Percentiles rank a stretch among this genome's conserved stretches.
These are phyloP conservation scores for Triticum dicoccoides DNA, from an alignment of 176 grass and related monocot genomes.

Conservation along the genomic window DNA sequence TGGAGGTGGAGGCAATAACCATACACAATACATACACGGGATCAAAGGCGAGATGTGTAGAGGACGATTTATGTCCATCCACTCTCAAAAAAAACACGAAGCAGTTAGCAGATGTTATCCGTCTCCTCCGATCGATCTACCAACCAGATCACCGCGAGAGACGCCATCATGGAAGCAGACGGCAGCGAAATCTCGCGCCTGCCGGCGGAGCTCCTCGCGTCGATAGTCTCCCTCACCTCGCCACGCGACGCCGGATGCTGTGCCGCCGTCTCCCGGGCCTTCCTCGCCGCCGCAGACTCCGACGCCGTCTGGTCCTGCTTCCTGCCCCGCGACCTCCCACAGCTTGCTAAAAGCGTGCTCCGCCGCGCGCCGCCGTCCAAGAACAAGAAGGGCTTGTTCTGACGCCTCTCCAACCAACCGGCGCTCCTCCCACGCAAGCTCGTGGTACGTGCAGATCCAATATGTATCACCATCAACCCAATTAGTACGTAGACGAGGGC, in stretches of 20 bases:
- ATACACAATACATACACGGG: no score
- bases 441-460: neutral
- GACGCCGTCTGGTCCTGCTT: conserved; percentile 57
- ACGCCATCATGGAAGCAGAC: no score
- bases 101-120: no score
- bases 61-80: no score
- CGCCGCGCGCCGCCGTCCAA: neutral
- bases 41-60: no score
- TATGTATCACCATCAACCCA: no score
- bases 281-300: conserved; percentile 42
- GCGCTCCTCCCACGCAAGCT: conserved; percentile 39
- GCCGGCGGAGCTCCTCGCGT: conserved; percentile 52
- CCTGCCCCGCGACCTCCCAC: conserved; percentile 32
- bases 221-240: conserved; percentile 28
- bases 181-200: conserved; percentile 15
- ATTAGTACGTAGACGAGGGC: no score
- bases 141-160: no score
- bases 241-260: conserved; percentile 39
- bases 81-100: no score
- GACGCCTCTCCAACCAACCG: conserved; percentile 35
- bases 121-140: no score
- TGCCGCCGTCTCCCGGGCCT: conserved; percentile 34
- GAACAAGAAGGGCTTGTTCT: conserved; percentile 47
- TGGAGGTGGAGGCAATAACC: no score
- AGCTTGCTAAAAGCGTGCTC: conserved; percentile 29